These are phyloP conservation scores for Mycocentrospora acerina DNA, from an alignment of 2,329 filamentous ascomycete species.

Conservation along the genomic window DNA sequence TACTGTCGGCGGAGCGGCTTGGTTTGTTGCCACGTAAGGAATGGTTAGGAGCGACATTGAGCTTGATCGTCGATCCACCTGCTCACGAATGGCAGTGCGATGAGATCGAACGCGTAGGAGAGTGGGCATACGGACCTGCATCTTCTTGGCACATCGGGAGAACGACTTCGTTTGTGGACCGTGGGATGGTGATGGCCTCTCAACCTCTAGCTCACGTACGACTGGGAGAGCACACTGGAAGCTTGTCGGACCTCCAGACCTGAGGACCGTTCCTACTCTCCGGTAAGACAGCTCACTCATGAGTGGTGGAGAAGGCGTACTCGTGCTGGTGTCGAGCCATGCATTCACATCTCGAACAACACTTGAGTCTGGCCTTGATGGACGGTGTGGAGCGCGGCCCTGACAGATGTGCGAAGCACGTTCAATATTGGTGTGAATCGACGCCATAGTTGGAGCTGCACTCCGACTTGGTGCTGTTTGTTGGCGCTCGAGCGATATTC, in stretches of 20 bases:
- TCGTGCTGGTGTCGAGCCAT: conserved; percentile 35
- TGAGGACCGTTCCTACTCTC: conserved; percentile 18
- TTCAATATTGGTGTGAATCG: conserved; percentile 9
- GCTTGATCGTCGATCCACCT: conserved; percentile 22
- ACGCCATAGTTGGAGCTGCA: conserved; percentile 3
- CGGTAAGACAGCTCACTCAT: conserved; percentile 40
- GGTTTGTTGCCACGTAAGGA: conserved; percentile 13
- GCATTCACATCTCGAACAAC: conserved; percentile 32
- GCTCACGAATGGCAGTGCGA: conserved; percentile 10
- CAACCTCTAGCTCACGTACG: conserved; percentile 7
- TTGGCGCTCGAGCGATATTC: conserved; percentile 18
- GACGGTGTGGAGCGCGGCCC: conserved; percentile 20
- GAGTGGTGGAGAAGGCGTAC: conserved; percentile 26
- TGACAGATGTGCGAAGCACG: conserved; percentile 9
- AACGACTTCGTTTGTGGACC: conserved; percentile 26
- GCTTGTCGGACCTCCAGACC: conserved; percentile 7
- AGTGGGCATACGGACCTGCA: conserved; percentile 33
- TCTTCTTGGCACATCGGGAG: conserved; percentile 29
- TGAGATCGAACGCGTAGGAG: conserved; percentile 23
- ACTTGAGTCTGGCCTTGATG: conserved; percentile 26
- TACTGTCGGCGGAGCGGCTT: conserved; percentile 6
- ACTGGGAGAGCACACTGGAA: conserved; percentile 35
- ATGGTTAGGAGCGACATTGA: conserved; percentile 27
- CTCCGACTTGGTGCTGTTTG: conserved; percentile 21
- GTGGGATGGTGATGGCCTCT: conserved; percentile 17